Evolutionary conservation across 2,329 filamentous ascomycete species (phyloP), one percentile per base, ranked within the genome.

Genomic region (Hypoxylon sp.): DNA sequence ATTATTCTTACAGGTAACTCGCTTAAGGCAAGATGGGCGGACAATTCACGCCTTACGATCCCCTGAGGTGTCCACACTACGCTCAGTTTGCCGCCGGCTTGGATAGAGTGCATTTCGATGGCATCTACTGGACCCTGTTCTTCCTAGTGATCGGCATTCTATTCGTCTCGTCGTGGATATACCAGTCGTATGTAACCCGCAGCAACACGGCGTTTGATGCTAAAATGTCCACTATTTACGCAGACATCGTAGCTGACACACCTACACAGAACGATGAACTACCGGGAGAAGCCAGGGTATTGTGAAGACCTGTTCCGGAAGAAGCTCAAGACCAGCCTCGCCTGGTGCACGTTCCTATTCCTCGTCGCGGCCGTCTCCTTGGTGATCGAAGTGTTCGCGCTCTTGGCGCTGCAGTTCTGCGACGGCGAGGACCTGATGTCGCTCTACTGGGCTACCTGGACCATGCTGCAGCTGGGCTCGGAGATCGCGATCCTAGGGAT

Each of bases 391-490:
- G 83, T 83, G 12, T 88, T 83, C 60, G 77, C 79, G 9, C 80
- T 87, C 16, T 70, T 87, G 59, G 83, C 83, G 0, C 74, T 87
- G 3, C 84, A 88, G 68, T 89, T 86, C 68, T 89, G 86, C 67
- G 84, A 86, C 36, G 85, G 85, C 8, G 86, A 89, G 69, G 83
- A 87, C 68, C 80, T 88, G 58, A 87, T 87, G 77, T 81, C 82
- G 1, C 76, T 88, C 0, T 88, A 87, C 74, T 88, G 86, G 86
- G 83, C 85, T 0, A 87, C 85, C 1, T 88, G 85, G 84, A 86
- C 84, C 20, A 85, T 87, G 80, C 78, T 87, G 4, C 86, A 88
- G 69, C 77, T 88, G 2, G 86, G 86, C 4, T 84, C 84, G 1
- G 77, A 86, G 64, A 87, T 88, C 33, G 86, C 86, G 61, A 86